These are phyloP conservation scores for Fusarium pilosicola DNA, from an alignment of 2,329 filamentous ascomycete species.

Conservation along the genomic window DNA sequence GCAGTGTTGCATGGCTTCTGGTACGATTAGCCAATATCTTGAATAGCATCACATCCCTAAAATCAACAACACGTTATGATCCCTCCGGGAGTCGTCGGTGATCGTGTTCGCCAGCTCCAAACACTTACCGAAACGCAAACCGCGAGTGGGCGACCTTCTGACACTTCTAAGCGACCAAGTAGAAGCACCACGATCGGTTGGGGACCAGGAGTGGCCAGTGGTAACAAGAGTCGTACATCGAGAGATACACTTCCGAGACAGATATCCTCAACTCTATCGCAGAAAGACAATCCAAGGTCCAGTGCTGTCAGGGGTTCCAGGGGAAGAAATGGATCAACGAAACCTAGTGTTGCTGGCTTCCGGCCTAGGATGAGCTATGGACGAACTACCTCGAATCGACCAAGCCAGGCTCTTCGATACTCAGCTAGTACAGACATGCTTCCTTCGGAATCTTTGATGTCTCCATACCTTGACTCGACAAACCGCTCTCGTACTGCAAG, in stretches of 20 bases:
- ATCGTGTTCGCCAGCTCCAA: conserved; percentile 45
- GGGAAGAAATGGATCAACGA: conserved; percentile 1
- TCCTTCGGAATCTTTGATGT: conserved; percentile 1
- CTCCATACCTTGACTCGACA: conserved; percentile 13
- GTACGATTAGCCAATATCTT: conserved; percentile 4
- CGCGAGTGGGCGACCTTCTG: background rate
- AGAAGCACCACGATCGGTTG: conserved; percentile 44
- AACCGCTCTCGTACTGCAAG: conserved; percentile 45
- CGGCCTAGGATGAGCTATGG: conserved; percentile 1
- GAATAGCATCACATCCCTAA: conserved; percentile 2
- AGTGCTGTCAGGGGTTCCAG: background rate
- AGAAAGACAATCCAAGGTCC: conserved; percentile 14
- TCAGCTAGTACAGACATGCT: conserved; percentile 2
- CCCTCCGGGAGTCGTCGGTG: conserved; percentile 43
- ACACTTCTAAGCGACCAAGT: conserved; percentile 32
- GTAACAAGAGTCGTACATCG: conserved; percentile 42
- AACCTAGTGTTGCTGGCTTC: conserved; percentile 18
- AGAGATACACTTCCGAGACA: conserved; percentile 40
- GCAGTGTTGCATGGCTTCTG: conserved; percentile 20
- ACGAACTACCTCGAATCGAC: background rate
- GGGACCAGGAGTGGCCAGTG: conserved; percentile 41
- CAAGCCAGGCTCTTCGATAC: background rate
- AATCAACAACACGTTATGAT: conserved; percentile 25
- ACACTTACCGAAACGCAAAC: conserved; percentile 32
- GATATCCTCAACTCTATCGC: conserved; percentile 21